phyloP scores from a whole-genome alignment of 2,329 filamentous ascomycete species.

The Penicillium glabrum region DNA sequence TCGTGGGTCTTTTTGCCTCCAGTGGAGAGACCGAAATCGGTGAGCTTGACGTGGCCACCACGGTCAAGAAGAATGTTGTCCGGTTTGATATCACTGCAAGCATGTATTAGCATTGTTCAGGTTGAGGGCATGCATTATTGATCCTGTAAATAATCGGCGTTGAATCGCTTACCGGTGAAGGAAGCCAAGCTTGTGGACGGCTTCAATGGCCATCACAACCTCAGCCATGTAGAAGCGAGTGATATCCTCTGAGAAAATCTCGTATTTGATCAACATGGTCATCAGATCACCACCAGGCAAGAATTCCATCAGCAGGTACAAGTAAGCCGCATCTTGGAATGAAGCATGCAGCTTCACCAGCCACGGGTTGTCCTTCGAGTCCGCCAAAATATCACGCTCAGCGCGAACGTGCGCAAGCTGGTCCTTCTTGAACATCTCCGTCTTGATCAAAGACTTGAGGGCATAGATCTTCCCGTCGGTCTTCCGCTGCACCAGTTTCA shows the following conservation, averaged over 20 bases:
- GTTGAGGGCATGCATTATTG: neutral
- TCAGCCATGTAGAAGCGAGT: slow-evolving; percentile 99
- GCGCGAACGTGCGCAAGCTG: slow-evolving; percentile 96
- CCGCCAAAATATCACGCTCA: slow-evolving; percentile 94
- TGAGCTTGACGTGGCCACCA: slow-evolving; percentile 95
- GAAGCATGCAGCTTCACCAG: slow-evolving; percentile 98
- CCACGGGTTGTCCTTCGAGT: slow-evolving; percentile 96
- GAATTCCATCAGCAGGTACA: slow-evolving; percentile 99
- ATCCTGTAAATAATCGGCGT: neutral
- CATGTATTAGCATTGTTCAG: slow-evolving; percentile 18
- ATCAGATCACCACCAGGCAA: slow-evolving; percentile 96
- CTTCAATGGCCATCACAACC: slow-evolving; percentile 96
- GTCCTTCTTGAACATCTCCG: slow-evolving; percentile 99
- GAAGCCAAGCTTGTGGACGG: slow-evolving; percentile 95
- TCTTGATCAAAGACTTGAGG: slow-evolving; percentile 97
- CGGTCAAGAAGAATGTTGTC: slow-evolving; percentile 97
- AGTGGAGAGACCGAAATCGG: slow-evolving; percentile 95
- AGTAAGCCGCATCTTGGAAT: slow-evolving; percentile 92
- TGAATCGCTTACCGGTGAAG: slow-evolving; percentile 77
- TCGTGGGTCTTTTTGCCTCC: slow-evolving; percentile 98
- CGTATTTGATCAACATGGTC: slow-evolving; percentile 99
- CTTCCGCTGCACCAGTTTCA: slow-evolving; percentile 95
- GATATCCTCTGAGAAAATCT: slow-evolving; percentile 98
- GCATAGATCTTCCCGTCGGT: slow-evolving; percentile 96
- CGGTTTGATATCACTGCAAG: slow-evolving; percentile 87